A percentile compares a stretch with the other conserved stretches of the same genome.
phyloP scores from a whole-genome alignment of 2,329 filamentous ascomycete genomes.

The Tolypocladium paradoxum region DNA sequence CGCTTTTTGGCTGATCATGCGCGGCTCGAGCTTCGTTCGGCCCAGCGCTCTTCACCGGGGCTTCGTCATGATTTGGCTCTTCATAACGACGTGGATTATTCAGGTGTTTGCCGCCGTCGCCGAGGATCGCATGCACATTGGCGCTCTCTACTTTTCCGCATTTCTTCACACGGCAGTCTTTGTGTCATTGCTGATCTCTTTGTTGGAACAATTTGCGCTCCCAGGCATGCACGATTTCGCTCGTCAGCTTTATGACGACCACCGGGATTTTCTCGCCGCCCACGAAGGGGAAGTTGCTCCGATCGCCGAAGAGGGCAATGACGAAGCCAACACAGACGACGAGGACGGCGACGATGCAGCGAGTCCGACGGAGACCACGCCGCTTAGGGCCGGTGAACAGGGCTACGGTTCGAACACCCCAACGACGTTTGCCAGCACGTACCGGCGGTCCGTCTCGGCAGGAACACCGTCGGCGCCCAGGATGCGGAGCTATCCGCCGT shows the following conservation, averaged over 20 bases:
- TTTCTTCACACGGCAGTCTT: slow-evolving; percentile 72
- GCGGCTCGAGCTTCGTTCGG: slow-evolving; percentile 65
- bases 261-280: slow-evolving; percentile 27
- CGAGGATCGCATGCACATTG: slow-evolving; percentile 63
- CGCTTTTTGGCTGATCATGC: slow-evolving; percentile 71
- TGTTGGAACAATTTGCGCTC: slow-evolving; percentile 71
- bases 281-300: slow-evolving; percentile 18
- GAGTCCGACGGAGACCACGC: slow-evolving; percentile 39
- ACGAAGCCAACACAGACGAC: slow-evolving; percentile 3
- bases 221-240: slow-evolving; percentile 62
- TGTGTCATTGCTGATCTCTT: slow-evolving; percentile 60
- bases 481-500: slow-evolving; percentile 28
- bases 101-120: slow-evolving; percentile 64
- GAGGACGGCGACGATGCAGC: slow-evolving; percentile 14
- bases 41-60: slow-evolving; percentile 79
- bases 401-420: slow-evolving; percentile 26
- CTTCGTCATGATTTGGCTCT: slow-evolving; percentile 79
- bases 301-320: neutral
- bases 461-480: slow-evolving; percentile 14
- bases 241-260: slow-evolving; percentile 40
- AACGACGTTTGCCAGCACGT: slow-evolving; percentile 45
- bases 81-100: slow-evolving; percentile 59
- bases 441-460: slow-evolving; percentile 34
- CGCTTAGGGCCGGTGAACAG: slow-evolving; percentile 30
- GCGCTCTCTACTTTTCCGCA: slow-evolving; percentile 68